Base-by-base conservation (phyloP, 2,329 filamentous ascomycete species). In the Venturia effusa region DNA sequence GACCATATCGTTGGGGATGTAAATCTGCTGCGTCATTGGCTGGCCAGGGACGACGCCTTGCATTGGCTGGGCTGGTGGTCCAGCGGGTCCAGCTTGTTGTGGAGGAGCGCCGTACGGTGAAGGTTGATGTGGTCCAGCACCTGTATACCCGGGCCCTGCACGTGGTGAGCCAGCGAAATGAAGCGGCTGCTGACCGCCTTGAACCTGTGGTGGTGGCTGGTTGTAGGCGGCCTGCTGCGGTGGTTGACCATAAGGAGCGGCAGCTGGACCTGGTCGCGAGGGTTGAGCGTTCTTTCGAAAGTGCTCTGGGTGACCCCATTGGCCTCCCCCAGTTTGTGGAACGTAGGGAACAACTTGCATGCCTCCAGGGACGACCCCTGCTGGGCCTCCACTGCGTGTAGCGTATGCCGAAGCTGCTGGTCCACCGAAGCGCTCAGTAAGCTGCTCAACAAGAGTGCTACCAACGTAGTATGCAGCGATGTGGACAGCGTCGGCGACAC, bases 261-360 rank as follows among this genome's bases (percentile, higher is more conserved):
- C 85, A n/a, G 89, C 86, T 72, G 90, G 87, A 62, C 89, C 88
- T 69, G 90, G 89, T 59, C 84, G 80, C 67, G 89, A 86, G 6
- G 57, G 55, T 6, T 59, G 62, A 54, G 70, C 85, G 66, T 89
- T 88, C 68, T 89, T 86, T 67, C 90, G 86, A 74, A 84, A 96
- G 74, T 90, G 90, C 67, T 97, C 93, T 55, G 91, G 88, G 71
- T 92, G 90, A 64, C 92, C 92, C 74, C 92, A 97, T 75, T 93
- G 92, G 68, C 94, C 94, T 65, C 91, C 90, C 64, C 91, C 90
- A 34, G 93, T 89, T 75, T 97, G 92, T 61, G 94, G 94, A 64
- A 91, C 89, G 74, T 99, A 99, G 6, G 94, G 94, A n/a, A 97
- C 92, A 61, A 99, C 94, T 76, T 97, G 94, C 92, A 99, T 96